Conservation (phyloP, 805 yeast species). For the Suhomyces sp. region DNA sequence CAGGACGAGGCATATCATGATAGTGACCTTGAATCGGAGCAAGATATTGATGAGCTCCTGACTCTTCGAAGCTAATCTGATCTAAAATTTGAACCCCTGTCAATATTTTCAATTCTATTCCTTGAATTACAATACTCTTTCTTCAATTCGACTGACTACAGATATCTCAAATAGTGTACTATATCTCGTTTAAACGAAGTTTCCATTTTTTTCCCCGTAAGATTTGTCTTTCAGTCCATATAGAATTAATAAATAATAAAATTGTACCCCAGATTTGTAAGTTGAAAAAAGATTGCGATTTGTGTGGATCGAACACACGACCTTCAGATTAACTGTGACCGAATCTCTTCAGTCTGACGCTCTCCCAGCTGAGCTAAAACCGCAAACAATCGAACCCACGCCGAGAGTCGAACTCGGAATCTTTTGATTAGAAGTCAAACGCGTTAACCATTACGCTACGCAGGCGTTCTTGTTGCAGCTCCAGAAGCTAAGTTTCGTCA, state of each 20-base stretch:
- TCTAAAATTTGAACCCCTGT: background rate
- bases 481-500: background rate
- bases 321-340: conserved; percentile 28
- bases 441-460: conserved; percentile 23
- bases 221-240: background rate
- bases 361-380: background rate
- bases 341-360: conserved; percentile 27
- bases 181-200: background rate
- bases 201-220: background rate
- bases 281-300: conserved; percentile 18
- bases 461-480: conserved; percentile 10
- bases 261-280: background rate
- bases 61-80: background rate
- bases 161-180: background rate
- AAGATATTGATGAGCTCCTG: background rate
- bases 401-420: conserved; percentile 21
- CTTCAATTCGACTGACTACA: background rate
- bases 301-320: conserved; percentile 33
- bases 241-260: background rate
- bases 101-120: background rate
- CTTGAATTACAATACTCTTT: background rate
- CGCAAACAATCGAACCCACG: background rate
- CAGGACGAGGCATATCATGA: conserved; percentile 6
- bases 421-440: conserved; percentile 24
- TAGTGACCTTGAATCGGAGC: background rate